Conservation (phyloP, 306 rosid species). For the Boehmeria nivea region DNA sequence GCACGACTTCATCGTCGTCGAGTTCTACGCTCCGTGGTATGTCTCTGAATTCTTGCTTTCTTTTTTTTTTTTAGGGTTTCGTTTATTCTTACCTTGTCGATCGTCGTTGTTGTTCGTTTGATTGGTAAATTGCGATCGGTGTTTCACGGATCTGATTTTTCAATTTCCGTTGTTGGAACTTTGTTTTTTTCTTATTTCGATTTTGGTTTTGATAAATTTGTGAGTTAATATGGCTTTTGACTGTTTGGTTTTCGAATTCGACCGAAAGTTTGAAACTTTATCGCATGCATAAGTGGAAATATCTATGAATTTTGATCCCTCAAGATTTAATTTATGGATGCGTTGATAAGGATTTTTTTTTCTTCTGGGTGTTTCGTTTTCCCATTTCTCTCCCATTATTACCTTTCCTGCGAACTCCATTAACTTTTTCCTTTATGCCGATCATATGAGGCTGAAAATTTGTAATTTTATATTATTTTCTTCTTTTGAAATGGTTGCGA, state of each 20-base stretch:
- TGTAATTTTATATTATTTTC: too few relatives aligned
- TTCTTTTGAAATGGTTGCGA: too few relatives aligned
- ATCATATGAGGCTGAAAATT: too few relatives aligned
- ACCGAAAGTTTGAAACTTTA: background rate
- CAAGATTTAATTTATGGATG: background rate
- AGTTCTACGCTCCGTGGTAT: slow-evolving; percentile 93
- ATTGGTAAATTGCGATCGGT: background rate
- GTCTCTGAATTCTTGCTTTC: background rate
- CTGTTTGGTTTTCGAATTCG: background rate
- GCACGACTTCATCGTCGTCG: slow-evolving; percentile 83
- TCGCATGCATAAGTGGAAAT: slow-evolving; percentile 14
- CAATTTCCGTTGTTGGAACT: background rate
- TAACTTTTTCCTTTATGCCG: too few relatives aligned
- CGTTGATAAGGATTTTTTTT: background rate
- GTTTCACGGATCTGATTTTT: slow-evolving; percentile 28
- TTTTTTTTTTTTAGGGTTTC: background rate
- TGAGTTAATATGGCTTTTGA: too few relatives aligned
- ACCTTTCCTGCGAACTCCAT: too few relatives aligned
- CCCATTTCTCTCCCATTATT: too few relatives aligned
- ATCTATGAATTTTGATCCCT: background rate
- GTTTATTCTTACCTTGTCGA: background rate
- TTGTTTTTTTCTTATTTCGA: background rate
- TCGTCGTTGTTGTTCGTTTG: background rate
- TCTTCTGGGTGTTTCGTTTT: too few relatives aligned
- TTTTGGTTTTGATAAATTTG: background rate